Conservation (phyloP, 1,139 yeast genomes). For the Blastobotrys ciferrii region DNA sequence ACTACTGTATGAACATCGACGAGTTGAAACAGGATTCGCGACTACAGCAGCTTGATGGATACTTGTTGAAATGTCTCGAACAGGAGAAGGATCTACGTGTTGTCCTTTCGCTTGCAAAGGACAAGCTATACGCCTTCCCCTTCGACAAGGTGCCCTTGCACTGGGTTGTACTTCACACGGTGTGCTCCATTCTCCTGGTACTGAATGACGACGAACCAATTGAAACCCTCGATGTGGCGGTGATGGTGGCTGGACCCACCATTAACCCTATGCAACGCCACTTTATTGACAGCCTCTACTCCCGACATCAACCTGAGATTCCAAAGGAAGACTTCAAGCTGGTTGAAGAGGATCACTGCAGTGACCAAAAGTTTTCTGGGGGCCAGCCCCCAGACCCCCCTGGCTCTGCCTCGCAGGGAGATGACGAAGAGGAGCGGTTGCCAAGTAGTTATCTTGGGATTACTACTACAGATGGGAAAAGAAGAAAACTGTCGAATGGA, state of each 20-base stretch:
- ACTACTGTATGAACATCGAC: neutral
- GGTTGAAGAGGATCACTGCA: too few species aligned
- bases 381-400: too few species aligned
- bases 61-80: neutral
- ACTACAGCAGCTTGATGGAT: neutral
- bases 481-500: too few species aligned
- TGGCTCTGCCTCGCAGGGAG: too few species aligned
- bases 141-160: conserved; percentile 1
- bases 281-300: conserved; percentile 5
- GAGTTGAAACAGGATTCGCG: neutral
- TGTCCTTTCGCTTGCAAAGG: conserved; percentile 3
- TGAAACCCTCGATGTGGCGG: conserved; percentile 11
- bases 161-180: conserved; percentile 16
- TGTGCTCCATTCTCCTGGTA: conserved; percentile 11
- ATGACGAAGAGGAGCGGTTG: too few species aligned
- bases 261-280: conserved; percentile 11
- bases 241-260: conserved; percentile 17
- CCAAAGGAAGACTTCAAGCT: neutral
- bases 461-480: too few species aligned
- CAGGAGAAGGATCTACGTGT: neutral
- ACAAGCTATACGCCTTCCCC: conserved; percentile 2
- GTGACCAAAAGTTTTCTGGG: too few species aligned
- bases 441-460: too few species aligned
- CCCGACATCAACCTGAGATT: neutral
- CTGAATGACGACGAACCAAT: conserved; percentile 1